Percentiles rank a stretch among this genome's conserved stretches.
Evolutionary conservation across 2,329 filamentous ascomycete genomes (phyloP).

Genomic region (Diaporthe destruens): DNA sequence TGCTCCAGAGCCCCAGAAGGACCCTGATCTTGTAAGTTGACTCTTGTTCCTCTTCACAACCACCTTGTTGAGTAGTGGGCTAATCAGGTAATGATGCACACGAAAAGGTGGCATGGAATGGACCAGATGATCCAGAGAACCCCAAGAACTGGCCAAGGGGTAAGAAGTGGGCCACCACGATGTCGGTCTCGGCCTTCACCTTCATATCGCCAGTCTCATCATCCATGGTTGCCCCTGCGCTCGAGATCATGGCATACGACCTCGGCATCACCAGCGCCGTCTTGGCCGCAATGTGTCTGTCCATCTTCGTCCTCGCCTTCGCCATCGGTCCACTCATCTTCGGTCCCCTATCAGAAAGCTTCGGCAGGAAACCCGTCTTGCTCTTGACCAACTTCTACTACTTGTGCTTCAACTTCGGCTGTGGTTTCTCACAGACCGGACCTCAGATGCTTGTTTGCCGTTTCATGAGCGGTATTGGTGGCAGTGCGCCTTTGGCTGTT

Average conservation of each 20-base stretch:
- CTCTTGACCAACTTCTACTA: conserved; percentile 55
- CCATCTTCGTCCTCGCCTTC: conserved; percentile 68
- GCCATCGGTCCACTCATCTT: conserved; percentile 64
- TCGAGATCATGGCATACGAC: conserved; percentile 54
- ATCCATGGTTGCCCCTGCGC: conserved; percentile 57
- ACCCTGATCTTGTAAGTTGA: conserved; percentile 25
- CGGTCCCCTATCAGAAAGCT: conserved; percentile 67
- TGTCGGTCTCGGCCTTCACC: conserved; percentile 62
- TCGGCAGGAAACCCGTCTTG: conserved; percentile 65
- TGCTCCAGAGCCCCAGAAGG: background rate
- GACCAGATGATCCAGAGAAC: conserved; percentile 51
- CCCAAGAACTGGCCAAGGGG: conserved; percentile 56
- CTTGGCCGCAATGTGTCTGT: conserved; percentile 58
- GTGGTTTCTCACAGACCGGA: conserved; percentile 5
- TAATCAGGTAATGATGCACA: background rate
- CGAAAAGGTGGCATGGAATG: conserved; percentile 42
- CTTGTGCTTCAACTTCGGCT: background rate
- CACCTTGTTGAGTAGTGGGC: background rate
- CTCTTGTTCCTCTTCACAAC: background rate
- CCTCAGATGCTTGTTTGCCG: conserved; percentile 9
- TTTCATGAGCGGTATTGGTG: conserved; percentile 9
- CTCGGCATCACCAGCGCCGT: conserved; percentile 55
- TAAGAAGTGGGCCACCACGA: conserved; percentile 60
- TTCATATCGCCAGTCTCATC: conserved; percentile 65
- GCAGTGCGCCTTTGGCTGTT: conserved; percentile 4